Percentiles rank a stretch among this genome's conserved stretches.
These are phyloP conservation scores for Zymoseptoria ardabiliae DNA, from an alignment of 2,329 filamentous ascomycete genomes.

Conservation along the genomic window DNA sequence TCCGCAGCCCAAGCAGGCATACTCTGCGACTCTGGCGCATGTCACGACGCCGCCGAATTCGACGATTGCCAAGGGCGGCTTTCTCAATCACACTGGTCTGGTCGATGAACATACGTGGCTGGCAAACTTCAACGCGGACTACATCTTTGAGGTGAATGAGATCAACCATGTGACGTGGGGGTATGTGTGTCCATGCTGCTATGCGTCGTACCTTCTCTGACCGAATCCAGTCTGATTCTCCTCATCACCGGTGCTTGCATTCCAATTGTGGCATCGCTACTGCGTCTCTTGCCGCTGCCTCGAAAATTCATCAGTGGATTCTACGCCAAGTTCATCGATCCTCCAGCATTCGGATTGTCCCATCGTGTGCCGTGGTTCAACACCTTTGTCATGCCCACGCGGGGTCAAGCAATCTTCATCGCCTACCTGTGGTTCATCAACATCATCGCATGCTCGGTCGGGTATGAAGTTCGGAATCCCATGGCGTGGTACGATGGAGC, in stretches of 20 bases:
- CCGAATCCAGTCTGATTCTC: slow-evolving; percentile 11
- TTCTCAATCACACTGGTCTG: slow-evolving; percentile 28
- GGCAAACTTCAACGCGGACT: slow-evolving; percentile 22
- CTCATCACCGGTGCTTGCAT: slow-evolving; percentile 15
- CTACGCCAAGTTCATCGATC: slow-evolving; percentile 14
- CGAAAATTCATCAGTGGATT: slow-evolving; percentile 4
- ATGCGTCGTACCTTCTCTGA: not conserved
- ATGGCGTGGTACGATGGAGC: slow-evolving; percentile 21
- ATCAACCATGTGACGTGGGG: slow-evolving; percentile 18
- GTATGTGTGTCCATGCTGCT: not conserved
- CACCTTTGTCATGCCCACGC: slow-evolving; percentile 19
- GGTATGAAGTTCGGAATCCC: slow-evolving; percentile 18
- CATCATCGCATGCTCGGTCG: slow-evolving; percentile 23
- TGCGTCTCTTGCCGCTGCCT: slow-evolving; percentile 14
- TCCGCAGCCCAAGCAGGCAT: slow-evolving; percentile 18
- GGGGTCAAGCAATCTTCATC: slow-evolving; percentile 25
- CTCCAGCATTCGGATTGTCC: slow-evolving; percentile 3
- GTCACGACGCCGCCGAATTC: slow-evolving; percentile 18
- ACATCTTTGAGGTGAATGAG: slow-evolving; percentile 27
- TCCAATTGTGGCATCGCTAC: slow-evolving; percentile 13
- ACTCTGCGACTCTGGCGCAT: slow-evolving; percentile 22
- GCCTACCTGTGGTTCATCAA: slow-evolving; percentile 25
- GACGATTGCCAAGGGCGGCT: slow-evolving; percentile 7
- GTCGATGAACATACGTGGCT: slow-evolving; percentile 25
- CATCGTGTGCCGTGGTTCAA: slow-evolving; percentile 5